Percentiles rank a stretch among this genome's conserved stretches.
Evolutionary conservation across 106 monocot genomes (phyloP).

Genomic region (Platanthera guangdongensis): DNA sequence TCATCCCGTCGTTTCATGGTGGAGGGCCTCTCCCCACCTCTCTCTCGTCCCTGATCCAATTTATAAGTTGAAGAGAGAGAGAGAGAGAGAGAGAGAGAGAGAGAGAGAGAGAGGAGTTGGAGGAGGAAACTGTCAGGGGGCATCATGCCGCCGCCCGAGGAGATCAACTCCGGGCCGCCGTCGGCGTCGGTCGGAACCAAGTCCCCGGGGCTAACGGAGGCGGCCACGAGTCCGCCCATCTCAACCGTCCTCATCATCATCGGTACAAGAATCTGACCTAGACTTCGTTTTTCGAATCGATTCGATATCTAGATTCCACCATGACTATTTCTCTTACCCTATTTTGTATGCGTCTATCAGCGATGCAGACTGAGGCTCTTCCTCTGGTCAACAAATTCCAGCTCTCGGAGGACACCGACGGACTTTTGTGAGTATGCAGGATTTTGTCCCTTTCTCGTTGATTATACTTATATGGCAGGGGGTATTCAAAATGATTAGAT

Average conservation of each 20-base stretch:
- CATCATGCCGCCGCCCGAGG: constrained; percentile 25
- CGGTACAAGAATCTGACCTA: constrained; percentile 19
- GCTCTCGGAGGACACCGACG: constrained; percentile 50
- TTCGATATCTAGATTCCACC: background rate
- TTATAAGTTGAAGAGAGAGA: no score
- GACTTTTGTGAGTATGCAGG: constrained; percentile 40
- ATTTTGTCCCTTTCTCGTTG: constrained; percentile 5
- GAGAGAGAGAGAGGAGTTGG: no score
- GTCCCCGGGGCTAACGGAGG: background rate
- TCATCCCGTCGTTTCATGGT: no score
- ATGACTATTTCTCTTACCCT: background rate
- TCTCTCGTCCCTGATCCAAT: no score
- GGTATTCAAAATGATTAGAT: background rate
- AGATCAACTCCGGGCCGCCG: constrained; percentile 12
- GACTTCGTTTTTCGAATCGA: background rate
- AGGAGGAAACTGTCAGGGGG: no score
- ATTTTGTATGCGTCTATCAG: constrained; percentile 16
- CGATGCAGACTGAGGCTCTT: constrained; percentile 94
- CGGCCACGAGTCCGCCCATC: constrained; percentile 19
- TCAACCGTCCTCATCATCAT: constrained; percentile 77
- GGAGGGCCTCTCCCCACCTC: no score
- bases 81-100: no score
- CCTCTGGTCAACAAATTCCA: constrained; percentile 72
- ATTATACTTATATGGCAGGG: background rate
- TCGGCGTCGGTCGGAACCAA: background rate